phyloP scores from a whole-genome alignment of 257 asterid genomes.

The Euphrasia confusa region DNA sequence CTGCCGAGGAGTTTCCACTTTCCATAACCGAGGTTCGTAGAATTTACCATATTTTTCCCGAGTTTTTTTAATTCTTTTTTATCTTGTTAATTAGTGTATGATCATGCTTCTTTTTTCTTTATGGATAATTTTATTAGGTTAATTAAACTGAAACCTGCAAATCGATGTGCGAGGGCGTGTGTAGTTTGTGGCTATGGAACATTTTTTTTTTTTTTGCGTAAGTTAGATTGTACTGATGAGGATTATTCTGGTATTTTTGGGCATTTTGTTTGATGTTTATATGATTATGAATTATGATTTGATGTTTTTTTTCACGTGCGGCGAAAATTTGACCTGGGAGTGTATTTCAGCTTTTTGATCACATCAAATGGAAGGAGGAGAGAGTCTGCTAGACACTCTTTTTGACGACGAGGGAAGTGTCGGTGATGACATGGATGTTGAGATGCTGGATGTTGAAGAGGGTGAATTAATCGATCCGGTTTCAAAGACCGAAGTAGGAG shows the following conservation, averaged over 20 bases:
- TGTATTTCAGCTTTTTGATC: constrained; percentile 19
- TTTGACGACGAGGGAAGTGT: constrained; percentile 51
- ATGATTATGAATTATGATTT: not conserved
- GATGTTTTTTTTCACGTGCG: not conserved
- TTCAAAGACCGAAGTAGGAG: constrained; percentile 39
- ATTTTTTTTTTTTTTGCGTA: not conserved
- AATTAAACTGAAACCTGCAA: constrained; percentile 7
- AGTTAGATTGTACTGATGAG: too few relatives aligned
- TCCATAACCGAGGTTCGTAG: constrained; percentile 19
- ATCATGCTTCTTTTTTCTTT: not conserved
- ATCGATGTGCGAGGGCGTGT: not conserved
- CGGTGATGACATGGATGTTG: constrained; percentile 58
- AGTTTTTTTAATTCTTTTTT: too few relatives aligned
- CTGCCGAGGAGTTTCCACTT: constrained; percentile 11
- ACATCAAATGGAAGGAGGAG: constrained; percentile 49
- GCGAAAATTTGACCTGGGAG: not conserved
- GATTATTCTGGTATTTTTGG: not conserved
- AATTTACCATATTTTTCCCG: not conserved
- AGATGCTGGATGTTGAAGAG: constrained; percentile 82
- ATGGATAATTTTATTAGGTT: constrained; percentile 14
- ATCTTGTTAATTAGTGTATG: too few relatives aligned
- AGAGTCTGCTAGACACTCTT: constrained; percentile 47
- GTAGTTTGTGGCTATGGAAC: not conserved
- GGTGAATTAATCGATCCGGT: constrained; percentile 58
- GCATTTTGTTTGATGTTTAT: not conserved